Evolutionary conservation across 2,329 filamentous ascomycete species (phyloP), one percentile per base, ranked within the genome.

Genomic region (Penicillium sp.): DNA sequence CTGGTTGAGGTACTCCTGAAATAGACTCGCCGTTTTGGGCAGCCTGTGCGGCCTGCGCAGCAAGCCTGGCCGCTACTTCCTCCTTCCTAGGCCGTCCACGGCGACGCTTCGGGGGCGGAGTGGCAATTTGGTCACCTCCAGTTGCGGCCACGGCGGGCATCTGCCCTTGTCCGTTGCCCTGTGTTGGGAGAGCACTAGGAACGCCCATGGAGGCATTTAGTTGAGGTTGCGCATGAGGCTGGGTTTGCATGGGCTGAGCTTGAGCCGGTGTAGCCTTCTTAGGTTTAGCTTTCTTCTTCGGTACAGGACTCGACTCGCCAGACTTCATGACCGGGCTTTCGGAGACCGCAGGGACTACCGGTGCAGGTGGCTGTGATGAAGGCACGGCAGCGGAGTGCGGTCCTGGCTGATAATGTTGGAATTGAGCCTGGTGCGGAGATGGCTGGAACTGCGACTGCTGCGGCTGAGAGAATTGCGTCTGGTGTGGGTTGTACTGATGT

Each of bases 81-180:
- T 65, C 63, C 47, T 66, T 66, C n/a, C 64, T 55, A 28, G 64
- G 64, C n/a, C 64, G 60, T 19, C 64, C 64, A 35, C 64, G 64
- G 45, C 64, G 64, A 36, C 63, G 63, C 19, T 59, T 60, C 10
- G 40, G 42, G 6, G 58, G 54, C 8, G 57, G 55, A 22, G 60
- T 51, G 8, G 37, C 43, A 14, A 56, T 30, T 14, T 45, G 48
- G 9, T 61, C 57, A 17, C 47, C 53, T 4, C 36, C 56, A 26
- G 43, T 33, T 16, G 58, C n/a, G 5, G 42, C 8, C n/a, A 57
- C 19, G 33, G 38, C 11, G 28, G 55, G 41, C 11, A 46, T 30
- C 35, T 61, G 59, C 6, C 14, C 45, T 41, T 60, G 62, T 26
- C 62, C 62, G 37, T 65, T 66, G 3, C 43, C 17, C 37, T 58